Base-by-base conservation (phyloP, 2,329 filamentous ascomycete species). In the Phialemoniopsis sp. region DNA sequence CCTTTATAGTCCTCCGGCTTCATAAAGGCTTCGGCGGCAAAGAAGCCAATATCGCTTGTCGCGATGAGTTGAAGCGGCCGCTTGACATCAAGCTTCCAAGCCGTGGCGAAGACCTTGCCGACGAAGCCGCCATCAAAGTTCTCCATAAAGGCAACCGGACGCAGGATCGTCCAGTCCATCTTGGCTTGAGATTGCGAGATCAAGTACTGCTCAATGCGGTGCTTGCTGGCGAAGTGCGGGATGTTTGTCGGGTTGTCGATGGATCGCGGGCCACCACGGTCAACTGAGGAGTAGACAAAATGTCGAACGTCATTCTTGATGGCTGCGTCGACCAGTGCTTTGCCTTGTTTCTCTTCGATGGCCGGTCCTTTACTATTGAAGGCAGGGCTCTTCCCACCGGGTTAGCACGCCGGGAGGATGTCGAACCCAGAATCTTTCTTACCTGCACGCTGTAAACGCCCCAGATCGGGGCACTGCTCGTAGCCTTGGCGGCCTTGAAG, bases 251-350 rank as follows among this genome's bases (percentile, higher is more conserved):
- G 67, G 39, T 64, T 66, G 10, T 66, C 64, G 46, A 68, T 64
- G 37, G 67, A 70, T 29, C 65, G 66, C 4, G 60, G 58, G 21
- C 79, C 78, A 19, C 78, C 78, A n/a, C 80, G 76, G 42, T 85
- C 81, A 12, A 83, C 76, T 30, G 72, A 78, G 2, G 70, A 74
- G 56, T 82, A 84, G 32, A 85, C 70, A 45, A 84, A 79, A 49
- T 76, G 72, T 28, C 67, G 61, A 21, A 81, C 68, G 5, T 64
- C 63, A 29, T 73, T 54, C 13, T 64, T 62, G 19, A 75, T 49
- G 1, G 74, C 66, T 9, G 68, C 68, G 36, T 78, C 69, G 30
- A 80, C 63, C 5, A 82, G 52, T 1, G 56, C 63, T 30, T 69
- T 79, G 39, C 76, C 78, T 48, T 82, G 75, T 3, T 46, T 33